phyloP scores from a whole-genome alignment of 2,329 filamentous ascomycete genomes.

The Aspergillus quadrilineatus region DNA sequence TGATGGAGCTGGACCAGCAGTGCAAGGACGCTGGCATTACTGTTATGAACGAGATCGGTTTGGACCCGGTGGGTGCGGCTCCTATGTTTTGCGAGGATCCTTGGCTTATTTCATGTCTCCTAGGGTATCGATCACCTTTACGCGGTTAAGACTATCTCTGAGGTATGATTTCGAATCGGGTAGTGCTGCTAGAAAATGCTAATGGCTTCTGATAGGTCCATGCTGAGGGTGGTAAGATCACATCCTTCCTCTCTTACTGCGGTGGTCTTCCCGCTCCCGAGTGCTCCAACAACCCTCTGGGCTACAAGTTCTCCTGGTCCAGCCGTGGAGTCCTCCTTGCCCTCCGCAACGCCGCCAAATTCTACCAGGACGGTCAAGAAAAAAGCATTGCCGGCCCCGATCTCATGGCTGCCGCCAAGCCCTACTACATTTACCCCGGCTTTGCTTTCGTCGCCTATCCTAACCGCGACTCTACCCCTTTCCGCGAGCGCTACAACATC shows the following conservation, averaged over 20 bases:
- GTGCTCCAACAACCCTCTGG: constrained; percentile 80
- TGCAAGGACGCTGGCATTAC: constrained; percentile 90
- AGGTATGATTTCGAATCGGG: constrained; percentile 24
- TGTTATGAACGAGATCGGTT: constrained; percentile 94
- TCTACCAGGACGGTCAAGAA: constrained; percentile 75
- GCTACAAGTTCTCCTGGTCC: constrained; percentile 87
- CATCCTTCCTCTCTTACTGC: constrained; percentile 79
- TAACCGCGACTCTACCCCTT: constrained; percentile 85
- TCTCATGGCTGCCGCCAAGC: constrained; percentile 83
- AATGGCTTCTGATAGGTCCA: constrained; percentile 64
- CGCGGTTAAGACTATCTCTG: constrained; percentile 78
- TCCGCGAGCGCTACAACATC: constrained; percentile 86
- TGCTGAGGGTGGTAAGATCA: constrained; percentile 79
- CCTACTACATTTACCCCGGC: constrained; percentile 85
- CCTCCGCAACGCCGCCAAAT: constrained; percentile 79
- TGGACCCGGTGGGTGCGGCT: constrained; percentile 43
- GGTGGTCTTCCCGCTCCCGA: constrained; percentile 74
- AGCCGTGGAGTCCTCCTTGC: constrained; percentile 84
- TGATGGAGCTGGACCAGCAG: constrained; percentile 80
- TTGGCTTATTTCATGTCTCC: background rate
- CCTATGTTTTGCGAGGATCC: background rate
- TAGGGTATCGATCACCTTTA: constrained; percentile 57
- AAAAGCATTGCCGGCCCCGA: constrained; percentile 64
- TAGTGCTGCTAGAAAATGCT: background rate
- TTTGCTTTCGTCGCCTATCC: constrained; percentile 90